Base-by-base conservation (phyloP, 1,284 basidiomycete species). In the Filobasidium uniguttulatum region DNA sequence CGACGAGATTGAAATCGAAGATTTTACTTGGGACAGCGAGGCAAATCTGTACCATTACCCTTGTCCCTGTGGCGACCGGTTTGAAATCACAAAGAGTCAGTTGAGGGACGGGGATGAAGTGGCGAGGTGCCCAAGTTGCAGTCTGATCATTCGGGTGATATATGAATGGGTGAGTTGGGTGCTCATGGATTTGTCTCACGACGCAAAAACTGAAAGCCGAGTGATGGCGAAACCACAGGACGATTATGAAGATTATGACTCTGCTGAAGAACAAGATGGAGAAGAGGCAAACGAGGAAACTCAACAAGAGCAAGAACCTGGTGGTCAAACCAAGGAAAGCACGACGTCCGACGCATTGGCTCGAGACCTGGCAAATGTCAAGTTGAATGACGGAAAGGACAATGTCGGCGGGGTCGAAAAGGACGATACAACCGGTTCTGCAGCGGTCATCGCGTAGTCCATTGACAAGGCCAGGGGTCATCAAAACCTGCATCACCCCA, bases 101-200 rank as follows among this genome's bases (percentile, higher is more conserved):
- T 79, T 99, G 9, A 77, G 80, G 48, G 76, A 89, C 55, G 96
- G 82, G 43, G 93, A 97, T 62, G 94, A 98, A 62, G 81, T 94
- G 40, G 93, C 93, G n/a, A 89, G 80, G 48, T 98, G 93, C 72
- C 94, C 93, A 0, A 93, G 88, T 64, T 98, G 93, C 63, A 91
- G 87, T 59, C 73, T 97, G 25, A 78, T 97, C 44, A 89, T 98
- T 49, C 74, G 93, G 52, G 85, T 98, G 34, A 79, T 98, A 46
- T 97, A 84, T 66, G 93, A 98, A 70, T 90, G 90, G 48, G 90
- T 97, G 62, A 64, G 85, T 77, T 28, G 17, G 19, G 17, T 22
- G 35, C 15, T n/a, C 10, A n/a, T n/a, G n/a, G n/a, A n/a, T n/a
- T n/a, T n/a, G n/a, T n/a, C n/a, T n/a, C n/a, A n/a, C n/a, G n/a